Base-by-base conservation (phyloP, 768 basidiomycete genomes). In the Agaricus subrufescens region DNA sequence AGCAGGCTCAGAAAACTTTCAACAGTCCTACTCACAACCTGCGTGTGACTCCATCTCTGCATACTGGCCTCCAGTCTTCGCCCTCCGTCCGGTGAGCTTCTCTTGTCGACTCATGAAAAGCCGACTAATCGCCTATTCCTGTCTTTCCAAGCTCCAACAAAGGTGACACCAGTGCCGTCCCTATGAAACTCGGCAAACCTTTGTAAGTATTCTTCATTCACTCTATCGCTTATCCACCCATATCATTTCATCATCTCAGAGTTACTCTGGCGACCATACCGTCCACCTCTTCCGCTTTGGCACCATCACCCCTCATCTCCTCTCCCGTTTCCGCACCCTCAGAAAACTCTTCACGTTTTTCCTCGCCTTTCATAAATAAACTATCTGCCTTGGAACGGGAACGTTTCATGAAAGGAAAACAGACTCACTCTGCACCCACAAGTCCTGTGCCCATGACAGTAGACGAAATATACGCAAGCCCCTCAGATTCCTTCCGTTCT, bases 291-390 rank as follows among this genome's bases (percentile, higher is more conserved):
- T 63, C 69, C 34, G 65, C 64, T 39, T 60, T 46, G 40, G 55
- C 46, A 48, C 47, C 59, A 40, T 54, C 50, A 26, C 55, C 49
- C 8, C 61, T 52, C 14, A 67, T 69, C 37, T 68, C 70, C 23
- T 69, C 72, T 34, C 68, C 68, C 9, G 63, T 67, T 10, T 62
- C 71, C 15, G 62, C 66, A 10, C 56, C 66, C 2, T 57, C 67
- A 15, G 66, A 67, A 29, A 66, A 62, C 23, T 65, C 69, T 43
- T 67, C 71, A 15, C 64, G 67, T 14, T 65, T 80, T 29, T 78
- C 79, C 3, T 80, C 79, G 23, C 78, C 78, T 5, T 80, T 80
- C 62, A 70, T 75, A 63, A 74, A 69, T 31, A 75, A 75, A 56
- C 59, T 73, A 31, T 64, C 67, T 38, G 64, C 72, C 31, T 61